A percentile compares a stretch with the other conserved stretches of the same genome.
Evolutionary conservation across 78 protist species (phyloP).

Genomic region (Creolimax fragrantissima): DNA sequence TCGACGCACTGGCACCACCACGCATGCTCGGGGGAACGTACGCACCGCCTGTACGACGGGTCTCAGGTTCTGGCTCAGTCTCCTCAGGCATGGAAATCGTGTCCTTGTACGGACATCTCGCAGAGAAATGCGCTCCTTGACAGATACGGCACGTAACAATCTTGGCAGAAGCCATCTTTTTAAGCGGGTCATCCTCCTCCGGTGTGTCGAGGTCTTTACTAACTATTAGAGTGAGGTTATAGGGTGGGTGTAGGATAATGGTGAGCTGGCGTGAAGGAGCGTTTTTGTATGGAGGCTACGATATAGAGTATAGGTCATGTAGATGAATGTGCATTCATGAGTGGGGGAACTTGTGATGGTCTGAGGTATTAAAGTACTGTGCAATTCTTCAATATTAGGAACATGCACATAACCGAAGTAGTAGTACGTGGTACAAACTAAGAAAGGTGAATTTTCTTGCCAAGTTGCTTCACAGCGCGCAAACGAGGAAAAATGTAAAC

Average conservation of each 20-base stretch:
- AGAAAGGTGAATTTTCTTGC: too few relatives aligned
- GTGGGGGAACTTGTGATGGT: too few relatives aligned
- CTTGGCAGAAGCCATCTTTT: background rate
- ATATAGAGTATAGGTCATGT: too few relatives aligned
- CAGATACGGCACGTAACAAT: conserved; percentile 25
- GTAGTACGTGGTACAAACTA: too few relatives aligned
- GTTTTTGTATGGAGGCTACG: too few relatives aligned
- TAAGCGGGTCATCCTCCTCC: background rate
- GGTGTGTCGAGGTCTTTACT: background rate
- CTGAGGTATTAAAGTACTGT: too few relatives aligned
- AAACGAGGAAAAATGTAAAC: background rate
- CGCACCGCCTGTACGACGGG: background rate
- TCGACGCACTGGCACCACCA: background rate
- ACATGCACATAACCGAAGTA: too few relatives aligned
- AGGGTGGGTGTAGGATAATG: too few relatives aligned
- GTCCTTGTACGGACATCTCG: conserved; percentile 32
- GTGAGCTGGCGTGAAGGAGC: too few relatives aligned
- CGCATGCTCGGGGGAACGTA: conserved; percentile 25
- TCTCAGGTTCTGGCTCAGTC: background rate
- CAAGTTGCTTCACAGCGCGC: too few relatives aligned
- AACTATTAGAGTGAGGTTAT: background rate
- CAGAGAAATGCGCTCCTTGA: conserved; percentile 32
- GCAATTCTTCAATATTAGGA: too few relatives aligned
- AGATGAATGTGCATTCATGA: too few relatives aligned
- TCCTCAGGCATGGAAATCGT: background rate